These are phyloP conservation scores for Fennellomyces sp. DNA, from an alignment of 371 early-diverging fungal species.

Conservation along the genomic window DNA sequence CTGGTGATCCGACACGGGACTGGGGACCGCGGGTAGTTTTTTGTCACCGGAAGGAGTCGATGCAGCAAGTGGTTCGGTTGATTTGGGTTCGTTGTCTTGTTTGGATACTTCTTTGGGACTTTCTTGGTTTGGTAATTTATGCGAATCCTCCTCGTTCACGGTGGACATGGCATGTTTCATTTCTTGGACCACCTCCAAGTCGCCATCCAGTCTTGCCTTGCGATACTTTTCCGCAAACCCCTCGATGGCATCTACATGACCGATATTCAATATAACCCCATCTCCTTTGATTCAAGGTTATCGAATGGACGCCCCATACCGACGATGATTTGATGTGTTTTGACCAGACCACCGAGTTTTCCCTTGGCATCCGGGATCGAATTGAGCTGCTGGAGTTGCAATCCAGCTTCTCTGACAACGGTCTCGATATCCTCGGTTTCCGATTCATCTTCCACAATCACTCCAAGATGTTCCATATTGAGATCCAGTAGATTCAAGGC, in stretches of 20 bases:
- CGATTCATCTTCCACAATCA: conserved; percentile 42
- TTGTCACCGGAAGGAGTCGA: background rate
- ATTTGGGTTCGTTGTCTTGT: background rate
- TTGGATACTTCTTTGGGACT: background rate
- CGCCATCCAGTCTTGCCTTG: conserved; percentile 14
- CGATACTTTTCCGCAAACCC: conserved; percentile 24
- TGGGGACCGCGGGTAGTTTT: conserved; percentile 1
- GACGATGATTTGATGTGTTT: conserved; percentile 54
- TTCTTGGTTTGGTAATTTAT: background rate
- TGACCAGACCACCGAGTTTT: conserved; percentile 48
- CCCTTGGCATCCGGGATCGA: conserved; percentile 46
- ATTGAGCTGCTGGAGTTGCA: conserved; percentile 52
- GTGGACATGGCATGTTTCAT: conserved; percentile 33
- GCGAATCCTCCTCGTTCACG: conserved; percentile 15
- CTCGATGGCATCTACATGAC: conserved; percentile 24
- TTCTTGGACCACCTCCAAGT: conserved; percentile 25
- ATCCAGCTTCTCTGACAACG: conserved; percentile 47
- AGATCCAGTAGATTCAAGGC: conserved; percentile 70
- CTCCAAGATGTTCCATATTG: conserved; percentile 60
- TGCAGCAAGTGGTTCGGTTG: background rate
- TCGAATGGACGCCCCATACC: conserved; percentile 25
- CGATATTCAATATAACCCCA: too few species aligned
- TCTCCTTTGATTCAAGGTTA: too few species aligned
- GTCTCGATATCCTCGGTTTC: conserved; percentile 41
- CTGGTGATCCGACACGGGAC: conserved; percentile 9